Evolutionary conservation across 2,329 filamentous ascomycete species (phyloP), one percentile per base, ranked within the genome.

Genomic region (Trichoderma breve): DNA sequence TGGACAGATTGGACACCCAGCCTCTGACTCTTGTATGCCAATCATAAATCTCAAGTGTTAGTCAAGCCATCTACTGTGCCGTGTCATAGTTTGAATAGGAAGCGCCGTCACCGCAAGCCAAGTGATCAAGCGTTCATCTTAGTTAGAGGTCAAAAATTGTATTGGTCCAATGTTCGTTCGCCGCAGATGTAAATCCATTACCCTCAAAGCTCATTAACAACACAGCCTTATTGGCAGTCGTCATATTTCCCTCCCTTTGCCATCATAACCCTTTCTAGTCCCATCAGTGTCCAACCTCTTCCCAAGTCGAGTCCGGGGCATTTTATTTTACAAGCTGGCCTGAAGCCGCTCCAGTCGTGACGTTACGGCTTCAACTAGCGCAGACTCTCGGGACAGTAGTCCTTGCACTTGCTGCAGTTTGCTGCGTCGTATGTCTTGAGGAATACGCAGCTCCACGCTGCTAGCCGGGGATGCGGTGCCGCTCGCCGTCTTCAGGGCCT

Each of bases 281-380:
- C 26, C 24, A 28, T n/a, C 28, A 12, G 24, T 21, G 18, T 30
- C 65, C 55, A 63, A 58, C 18, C 55, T 58, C 34, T 36, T 14
- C 18, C 28, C 18, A 62, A 34, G 36, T 18, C 24, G 34, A 39
- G 43, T 26, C 32, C 32, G 11, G 47, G 47, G 9, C 1, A 0
- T 51, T 51, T 21, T 43, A 5, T 12, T 69, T 74, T 77, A 81
- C 76, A 78, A 69, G 47, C 73, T 74, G n/a, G 79, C 74, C 73
- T 84, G 82, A 69, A 93, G 81, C 73, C 84, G 86, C 79, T 91
- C 88, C 74, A 93, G 80, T 71, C 91, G 85, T 71, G 84, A 84
- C 75, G 86, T 89, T 26, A 92, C 87, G 26, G 89, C 91, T 75
- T 93, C 90, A 7, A 93, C 88, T 76, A 93, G 80, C 6, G 90